Base-by-base conservation (phyloP, 2,329 filamentous ascomycete genomes). In the Aspergillus neotritici region DNA sequence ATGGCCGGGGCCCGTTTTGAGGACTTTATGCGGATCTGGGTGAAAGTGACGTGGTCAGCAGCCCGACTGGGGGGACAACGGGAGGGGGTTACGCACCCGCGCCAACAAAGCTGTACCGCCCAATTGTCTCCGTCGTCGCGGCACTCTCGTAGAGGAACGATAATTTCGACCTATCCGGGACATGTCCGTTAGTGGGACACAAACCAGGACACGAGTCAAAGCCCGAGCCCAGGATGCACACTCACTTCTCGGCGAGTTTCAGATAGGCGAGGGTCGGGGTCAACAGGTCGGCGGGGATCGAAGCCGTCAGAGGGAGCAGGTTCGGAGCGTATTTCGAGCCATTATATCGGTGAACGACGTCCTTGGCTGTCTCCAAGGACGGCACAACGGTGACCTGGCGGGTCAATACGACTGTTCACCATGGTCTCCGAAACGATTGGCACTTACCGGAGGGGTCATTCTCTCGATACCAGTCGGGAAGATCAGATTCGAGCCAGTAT, bases 131-230 rank as follows among this genome's bases (percentile, higher is more conserved):
- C 21, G 89, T 91, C 12, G 80, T 84, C 15, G 90, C 89, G 17
- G 91, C 93, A 59, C 89, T 95, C 70, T 98, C 93, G 67, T 95
- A 94, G 37, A 98, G 80, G 65, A 96, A 97, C 3, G 91, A 96
- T 59, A 87, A 82, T 54, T 87, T 83, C 37, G 86, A 86, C 54
- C 67, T 70, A 32, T 31, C 14, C 29, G 36, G 14, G 2, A 25
- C 21, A 25, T 25, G 7, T 25, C 21, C 21, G 21, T 25, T 9
- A 25, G 21, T 8, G 21, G 21, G 21, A 25, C 21, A 25, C 21
- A 8, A 25, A 25, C 21, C 21, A 6, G 21, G 9, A 8, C 21
- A 25, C 21, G 21, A 25, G 21, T 8, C 21, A 25, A 8, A 8
- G 21, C 21, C 7, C 21, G 21, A 25, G 21, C 21, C 21, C 7